Base-by-base conservation (phyloP, 257 asterid species). In the Solanum medicagineum region DNA sequence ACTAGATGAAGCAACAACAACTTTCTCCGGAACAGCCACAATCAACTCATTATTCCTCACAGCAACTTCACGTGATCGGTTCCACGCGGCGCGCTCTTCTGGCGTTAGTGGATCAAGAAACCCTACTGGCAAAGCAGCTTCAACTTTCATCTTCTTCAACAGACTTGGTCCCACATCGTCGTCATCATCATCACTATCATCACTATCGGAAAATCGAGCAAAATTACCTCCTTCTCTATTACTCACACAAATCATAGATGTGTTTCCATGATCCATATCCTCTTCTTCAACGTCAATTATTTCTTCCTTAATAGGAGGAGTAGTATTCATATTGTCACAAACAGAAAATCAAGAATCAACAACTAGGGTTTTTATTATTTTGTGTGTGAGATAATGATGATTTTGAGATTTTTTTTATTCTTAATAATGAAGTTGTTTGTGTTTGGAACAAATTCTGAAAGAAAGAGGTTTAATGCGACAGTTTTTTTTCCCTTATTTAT, bases 51-150 rank as follows among this genome's bases (percentile, higher is more conserved):
- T 84, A 22, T 89, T 87, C 80, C 84, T 20, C 42, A 40, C 79
- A 70, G 9, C 24, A 8, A 16, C 49, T 16, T 36, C 7, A 70
- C 6, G 79, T 1, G 57, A 57, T 20, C 83, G 87, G 20, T 74
- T 49, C 73, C 66, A 75, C 26, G 79, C 87, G 8, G 16, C 7
- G 12, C 88, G 91, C 44, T 90, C 89, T 60, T 73, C 85, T 0
- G 86, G 86, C 1, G 80, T 59, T 29, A 92, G 88, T 19, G 97
- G 98, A 26, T 94, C 97, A 2, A 94, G 97, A 91, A 94, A 94
- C 7, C 97, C 96, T 0, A 88, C 60, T 7, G 96, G 97, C 88
- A 93, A 80, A 36, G 90, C 87, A 10, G 83, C 24, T 7, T 88
- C 90, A 5, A 84, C 57, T 20, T 56, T 87, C 83, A 55, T 88